These are phyloP conservation scores for Aspergillus clavatus DNA, from an alignment of 2,329 filamentous ascomycete species.

Conservation along the genomic window DNA sequence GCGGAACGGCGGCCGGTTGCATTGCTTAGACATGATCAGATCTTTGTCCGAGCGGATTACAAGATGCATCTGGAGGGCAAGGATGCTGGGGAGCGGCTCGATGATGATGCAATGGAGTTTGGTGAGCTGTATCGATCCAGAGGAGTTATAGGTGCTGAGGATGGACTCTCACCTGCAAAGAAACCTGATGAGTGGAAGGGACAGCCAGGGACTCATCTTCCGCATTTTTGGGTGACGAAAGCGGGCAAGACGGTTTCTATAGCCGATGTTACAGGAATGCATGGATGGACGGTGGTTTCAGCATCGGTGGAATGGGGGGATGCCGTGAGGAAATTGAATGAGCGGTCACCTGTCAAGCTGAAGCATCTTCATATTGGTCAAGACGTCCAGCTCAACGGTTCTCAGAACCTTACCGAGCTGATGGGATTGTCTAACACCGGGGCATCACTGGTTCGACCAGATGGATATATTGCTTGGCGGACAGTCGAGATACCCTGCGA, in stretches of 20 bases:
- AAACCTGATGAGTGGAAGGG: constrained; percentile 23
- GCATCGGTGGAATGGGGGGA: constrained; percentile 9
- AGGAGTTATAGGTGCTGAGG: constrained; percentile 14
- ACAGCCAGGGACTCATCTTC: constrained; percentile 28
- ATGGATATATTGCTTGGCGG: constrained; percentile 33
- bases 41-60: constrained; percentile 22
- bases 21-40: constrained; percentile 20
- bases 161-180: constrained; percentile 5
- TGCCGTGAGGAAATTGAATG: constrained; percentile 1
- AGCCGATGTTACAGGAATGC: constrained; percentile 25
- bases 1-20: constrained; percentile 36
- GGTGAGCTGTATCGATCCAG: constrained; percentile 21
- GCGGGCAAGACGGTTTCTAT: constrained; percentile 24
- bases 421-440: constrained; percentile 27
- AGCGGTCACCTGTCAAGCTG: constrained; percentile 6
- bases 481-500: too few relatives aligned
- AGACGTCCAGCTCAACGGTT: too few relatives aligned
- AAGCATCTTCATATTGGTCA: constrained; percentile 9
- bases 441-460: constrained; percentile 31
- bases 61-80: constrained; percentile 12
- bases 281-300: constrained; percentile 26
- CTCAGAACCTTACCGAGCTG: constrained; percentile 15
- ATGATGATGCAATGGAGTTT: constrained; percentile 28
- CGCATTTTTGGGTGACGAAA: constrained; percentile 29
- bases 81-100: constrained; percentile 8